These are phyloP conservation scores for Carex scoparia DNA, from an alignment of 176 grass and related monocot genomes.

Conservation along the genomic window DNA sequence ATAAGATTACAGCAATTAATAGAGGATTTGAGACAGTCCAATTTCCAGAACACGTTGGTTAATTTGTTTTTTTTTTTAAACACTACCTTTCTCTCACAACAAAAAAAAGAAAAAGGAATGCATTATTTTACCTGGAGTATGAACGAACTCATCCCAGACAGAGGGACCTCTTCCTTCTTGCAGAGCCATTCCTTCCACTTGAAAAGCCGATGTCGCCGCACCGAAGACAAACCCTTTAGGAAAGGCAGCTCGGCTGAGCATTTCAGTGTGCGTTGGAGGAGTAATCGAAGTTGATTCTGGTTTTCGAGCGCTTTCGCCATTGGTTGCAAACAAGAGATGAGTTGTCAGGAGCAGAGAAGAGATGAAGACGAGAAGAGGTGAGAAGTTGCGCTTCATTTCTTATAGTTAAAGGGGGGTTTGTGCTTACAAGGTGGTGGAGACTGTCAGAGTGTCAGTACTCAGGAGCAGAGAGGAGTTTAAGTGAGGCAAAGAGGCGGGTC, in stretches of 20 bases:
- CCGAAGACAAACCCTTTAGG: constrained; percentile 3
- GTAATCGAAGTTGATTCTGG: background rate
- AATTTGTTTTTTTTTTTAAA: too few species aligned
- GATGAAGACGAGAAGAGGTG: background rate
- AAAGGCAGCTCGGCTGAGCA: constrained; percentile 18
- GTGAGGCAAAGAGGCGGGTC: too few species aligned
- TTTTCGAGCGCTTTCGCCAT: background rate
- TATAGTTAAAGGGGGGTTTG: background rate
- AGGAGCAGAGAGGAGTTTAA: too few species aligned
- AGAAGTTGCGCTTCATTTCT: background rate
- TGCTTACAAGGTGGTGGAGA: background rate
- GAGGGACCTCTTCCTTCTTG: constrained; percentile 22
- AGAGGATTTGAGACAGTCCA: background rate
- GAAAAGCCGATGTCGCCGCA: constrained; percentile 19
- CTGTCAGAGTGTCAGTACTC: too few species aligned
- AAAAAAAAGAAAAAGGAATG: too few species aligned
- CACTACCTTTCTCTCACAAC: background rate
- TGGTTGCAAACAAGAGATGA: background rate
- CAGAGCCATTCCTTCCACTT: constrained; percentile 25
- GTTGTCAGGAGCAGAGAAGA: background rate
- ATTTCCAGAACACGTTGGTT: background rate
- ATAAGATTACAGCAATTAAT: background rate
- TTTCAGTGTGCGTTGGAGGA: background rate
- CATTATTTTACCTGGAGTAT: constrained; percentile 10
- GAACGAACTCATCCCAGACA: constrained; percentile 2